Evolutionary conservation across 345 rosid genomes (phyloP).

Genomic region (Lepidium africanum): DNA sequence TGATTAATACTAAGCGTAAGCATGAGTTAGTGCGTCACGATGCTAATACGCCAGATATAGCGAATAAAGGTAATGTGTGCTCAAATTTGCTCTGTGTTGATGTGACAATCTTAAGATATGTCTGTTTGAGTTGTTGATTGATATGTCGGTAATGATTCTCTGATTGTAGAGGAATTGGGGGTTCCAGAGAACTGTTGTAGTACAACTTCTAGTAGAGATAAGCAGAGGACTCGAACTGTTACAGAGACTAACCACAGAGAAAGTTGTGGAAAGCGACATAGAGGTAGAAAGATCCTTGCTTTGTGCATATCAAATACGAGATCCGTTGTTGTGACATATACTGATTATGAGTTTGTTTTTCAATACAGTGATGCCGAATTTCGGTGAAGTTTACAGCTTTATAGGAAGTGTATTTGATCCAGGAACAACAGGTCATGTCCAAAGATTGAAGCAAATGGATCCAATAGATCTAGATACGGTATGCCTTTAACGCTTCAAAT

Average conservation of each 20-base stretch:
- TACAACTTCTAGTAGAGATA: not conserved
- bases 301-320: not conserved
- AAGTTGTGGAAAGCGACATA: constrained; percentile 33
- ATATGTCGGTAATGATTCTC: not conserved
- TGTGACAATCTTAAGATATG: not conserved
- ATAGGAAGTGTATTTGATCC: constrained; percentile 78
- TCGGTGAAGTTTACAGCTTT: constrained; percentile 60
- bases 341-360: not conserved
- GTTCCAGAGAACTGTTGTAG: constrained; percentile 31
- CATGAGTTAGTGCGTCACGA: not conserved
- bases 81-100: not conserved
- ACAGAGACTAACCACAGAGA: constrained; percentile 38
- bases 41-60: constrained; percentile 8
- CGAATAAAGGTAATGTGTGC: constrained; percentile 32
- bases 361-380: constrained; percentile 59
- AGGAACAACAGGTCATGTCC: constrained; percentile 44
- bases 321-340: not conserved
- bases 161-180: not conserved
- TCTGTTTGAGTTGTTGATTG: not conserved
- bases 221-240: constrained; percentile 15
- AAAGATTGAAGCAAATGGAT: constrained; percentile 69
- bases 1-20: not conserved
- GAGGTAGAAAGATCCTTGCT: constrained; percentile 30
- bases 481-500: constrained; percentile 2
- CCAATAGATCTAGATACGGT: constrained; percentile 80